phyloP scores from a whole-genome alignment of 805 yeast species.

The Spathaspora gorwiae region DNA sequence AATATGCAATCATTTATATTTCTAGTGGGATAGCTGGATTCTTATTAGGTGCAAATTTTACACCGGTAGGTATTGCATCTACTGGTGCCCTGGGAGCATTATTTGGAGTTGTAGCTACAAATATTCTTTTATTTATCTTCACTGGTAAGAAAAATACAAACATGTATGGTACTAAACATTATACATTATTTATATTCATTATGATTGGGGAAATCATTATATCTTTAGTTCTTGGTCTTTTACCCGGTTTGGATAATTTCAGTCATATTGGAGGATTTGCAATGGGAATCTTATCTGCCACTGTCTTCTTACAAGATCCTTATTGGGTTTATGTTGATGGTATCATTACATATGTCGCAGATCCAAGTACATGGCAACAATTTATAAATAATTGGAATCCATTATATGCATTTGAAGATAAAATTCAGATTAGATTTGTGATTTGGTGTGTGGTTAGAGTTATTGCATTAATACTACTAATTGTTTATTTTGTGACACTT shows the following conservation, averaged over 20 bases:
- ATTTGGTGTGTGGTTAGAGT: constrained; percentile 51
- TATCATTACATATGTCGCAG: constrained; percentile 30
- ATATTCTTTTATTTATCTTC: constrained; percentile 50
- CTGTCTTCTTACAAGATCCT: constrained; percentile 54
- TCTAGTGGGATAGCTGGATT: constrained; percentile 65
- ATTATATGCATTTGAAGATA: constrained; percentile 26
- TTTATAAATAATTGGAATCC: constrained; percentile 40
- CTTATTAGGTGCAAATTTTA: constrained; percentile 62
- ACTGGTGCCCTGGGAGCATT: constrained; percentile 71
- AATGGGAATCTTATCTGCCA: constrained; percentile 50
- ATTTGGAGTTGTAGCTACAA: constrained; percentile 64
- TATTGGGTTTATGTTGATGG: constrained; percentile 40
- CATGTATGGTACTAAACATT: constrained; percentile 42
- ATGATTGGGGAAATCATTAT: constrained; percentile 56
- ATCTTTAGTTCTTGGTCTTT: constrained; percentile 57
- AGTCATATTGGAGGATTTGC: constrained; percentile 74
- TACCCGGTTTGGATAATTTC: constrained; percentile 74
- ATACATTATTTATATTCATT: constrained; percentile 40
- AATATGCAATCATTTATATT: constrained; percentile 53
- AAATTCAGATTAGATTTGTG: constrained; percentile 36
- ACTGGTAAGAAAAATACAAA: constrained; percentile 49
- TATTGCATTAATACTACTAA: constrained; percentile 38
- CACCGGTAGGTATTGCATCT: constrained; percentile 61
- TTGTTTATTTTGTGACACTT: constrained; percentile 49
- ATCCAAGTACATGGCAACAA: constrained; percentile 26